These are phyloP conservation scores for Thecamonas trahens DNA, from an alignment of 78 protist species.

Conservation along the genomic window DNA sequence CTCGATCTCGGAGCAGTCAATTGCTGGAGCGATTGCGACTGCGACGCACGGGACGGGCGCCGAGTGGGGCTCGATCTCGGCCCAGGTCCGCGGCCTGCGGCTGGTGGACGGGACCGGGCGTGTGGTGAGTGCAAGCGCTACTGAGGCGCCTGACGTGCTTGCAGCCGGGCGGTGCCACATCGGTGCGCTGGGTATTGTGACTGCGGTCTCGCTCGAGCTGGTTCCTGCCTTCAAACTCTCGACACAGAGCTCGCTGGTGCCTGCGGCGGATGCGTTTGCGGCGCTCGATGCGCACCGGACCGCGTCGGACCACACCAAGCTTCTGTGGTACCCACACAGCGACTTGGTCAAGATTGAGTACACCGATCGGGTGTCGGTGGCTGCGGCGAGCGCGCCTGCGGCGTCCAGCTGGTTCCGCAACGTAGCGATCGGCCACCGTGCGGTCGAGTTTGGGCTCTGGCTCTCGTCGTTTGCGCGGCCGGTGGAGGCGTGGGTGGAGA, in stretches of 20 bases:
- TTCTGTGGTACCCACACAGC: too few species aligned
- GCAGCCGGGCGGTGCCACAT: not conserved
- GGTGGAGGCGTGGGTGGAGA: not conserved
- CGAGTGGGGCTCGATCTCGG: not conserved
- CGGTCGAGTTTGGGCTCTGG: not conserved
- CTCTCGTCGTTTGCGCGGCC: not conserved
- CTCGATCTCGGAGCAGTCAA: not conserved
- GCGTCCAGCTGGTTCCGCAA: too few species aligned
- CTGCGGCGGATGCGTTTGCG: too few species aligned
- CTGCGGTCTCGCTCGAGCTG: too few species aligned
- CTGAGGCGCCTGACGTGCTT: not conserved
- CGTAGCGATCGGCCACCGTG: not conserved
- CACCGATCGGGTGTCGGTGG: too few species aligned
- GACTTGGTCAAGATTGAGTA: too few species aligned
- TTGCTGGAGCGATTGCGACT: not conserved
- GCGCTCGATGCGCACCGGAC: too few species aligned
- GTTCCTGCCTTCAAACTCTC: too few species aligned
- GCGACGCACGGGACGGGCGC: conserved; percentile 9
- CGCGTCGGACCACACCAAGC: too few species aligned
- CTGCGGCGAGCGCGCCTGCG: too few species aligned
- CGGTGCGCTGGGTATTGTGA: conserved; percentile 4
- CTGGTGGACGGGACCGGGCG: not conserved
- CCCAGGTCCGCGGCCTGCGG: not conserved
- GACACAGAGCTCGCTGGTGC: too few species aligned
- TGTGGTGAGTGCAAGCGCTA: not conserved